Percentiles rank a stretch among this genome's conserved stretches.
Evolutionary conservation across 2,329 filamentous ascomycete genomes (phyloP).

Genomic region (Sarocladiaceae sp.): DNA sequence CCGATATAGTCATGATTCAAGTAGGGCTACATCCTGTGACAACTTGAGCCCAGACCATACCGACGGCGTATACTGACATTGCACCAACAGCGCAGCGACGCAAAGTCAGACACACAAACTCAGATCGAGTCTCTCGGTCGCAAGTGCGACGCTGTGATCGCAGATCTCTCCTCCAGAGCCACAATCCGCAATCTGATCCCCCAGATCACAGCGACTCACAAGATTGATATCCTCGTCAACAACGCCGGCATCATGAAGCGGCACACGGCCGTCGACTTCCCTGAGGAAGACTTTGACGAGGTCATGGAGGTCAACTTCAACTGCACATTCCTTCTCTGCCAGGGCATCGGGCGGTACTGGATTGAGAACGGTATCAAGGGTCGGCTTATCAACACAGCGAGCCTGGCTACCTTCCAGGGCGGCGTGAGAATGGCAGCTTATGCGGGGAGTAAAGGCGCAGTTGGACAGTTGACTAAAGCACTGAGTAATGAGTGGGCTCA

Average conservation of each 20-base stretch:
- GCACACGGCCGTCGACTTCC: slow-evolving; percentile 57
- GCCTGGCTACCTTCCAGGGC: slow-evolving; percentile 71
- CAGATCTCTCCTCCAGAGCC: slow-evolving; percentile 13
- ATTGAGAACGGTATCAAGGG: slow-evolving; percentile 48
- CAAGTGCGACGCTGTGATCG: slow-evolving; percentile 14
- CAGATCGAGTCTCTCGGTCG: slow-evolving; percentile 13
- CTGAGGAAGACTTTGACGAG: slow-evolving; percentile 56
- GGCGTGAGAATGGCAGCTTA: slow-evolving; percentile 78
- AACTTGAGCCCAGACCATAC: no score
- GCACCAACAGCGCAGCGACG: slow-evolving; percentile 15
- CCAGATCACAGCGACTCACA: slow-evolving; percentile 14
- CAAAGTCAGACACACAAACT: slow-evolving; percentile 14
- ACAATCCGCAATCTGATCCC: slow-evolving; percentile 10
- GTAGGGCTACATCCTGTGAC: no score
- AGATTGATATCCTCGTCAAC: slow-evolving; percentile 55
- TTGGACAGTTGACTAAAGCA: slow-evolving; percentile 71
- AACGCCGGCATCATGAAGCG: slow-evolving; percentile 62
- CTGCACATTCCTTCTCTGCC: slow-evolving; percentile 39
- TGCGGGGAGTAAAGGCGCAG: slow-evolving; percentile 69
- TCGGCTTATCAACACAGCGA: slow-evolving; percentile 66
- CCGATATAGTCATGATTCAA: slow-evolving; percentile 15
- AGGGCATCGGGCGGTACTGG: slow-evolving; percentile 61
- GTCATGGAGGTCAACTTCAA: slow-evolving; percentile 8
- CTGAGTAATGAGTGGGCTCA: slow-evolving; percentile 72
- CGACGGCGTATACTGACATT: no score